These are phyloP conservation scores for Fusarium sp. DNA, from an alignment of 2,329 filamentous ascomycete species.

Conservation along the genomic window DNA sequence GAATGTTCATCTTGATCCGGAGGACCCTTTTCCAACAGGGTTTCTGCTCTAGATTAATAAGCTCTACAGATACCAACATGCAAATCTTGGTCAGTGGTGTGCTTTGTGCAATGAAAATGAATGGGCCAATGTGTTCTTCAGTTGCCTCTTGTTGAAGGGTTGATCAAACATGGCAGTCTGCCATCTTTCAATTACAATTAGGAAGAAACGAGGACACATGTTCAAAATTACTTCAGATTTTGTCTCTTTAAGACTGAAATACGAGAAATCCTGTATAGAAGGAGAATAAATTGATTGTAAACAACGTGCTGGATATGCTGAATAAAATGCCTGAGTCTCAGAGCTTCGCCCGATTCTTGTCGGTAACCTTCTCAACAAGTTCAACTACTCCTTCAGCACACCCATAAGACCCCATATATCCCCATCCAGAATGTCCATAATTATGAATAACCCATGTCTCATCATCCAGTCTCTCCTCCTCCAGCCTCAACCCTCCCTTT, in stretches of 20 bases:
- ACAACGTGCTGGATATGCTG: too few relatives aligned
- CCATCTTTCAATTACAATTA: not conserved
- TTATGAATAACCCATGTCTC: conserved; percentile 78
- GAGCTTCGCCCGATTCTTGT: conserved; percentile 47
- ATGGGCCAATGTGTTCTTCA: too few relatives aligned
- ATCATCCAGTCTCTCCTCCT: conserved; percentile 65
- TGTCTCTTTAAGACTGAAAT: fast-evolving
- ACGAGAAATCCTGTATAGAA: fast-evolving
- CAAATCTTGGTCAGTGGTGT: fast-evolving
- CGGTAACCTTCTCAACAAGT: conserved; percentile 73
- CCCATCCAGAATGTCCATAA: conserved; percentile 84
- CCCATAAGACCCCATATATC: conserved; percentile 78
- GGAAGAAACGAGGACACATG: not conserved
- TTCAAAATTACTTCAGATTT: fast-evolving
- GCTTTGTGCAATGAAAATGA: too few relatives aligned
- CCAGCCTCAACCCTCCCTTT: conserved; percentile 78
- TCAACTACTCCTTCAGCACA: conserved; percentile 76
- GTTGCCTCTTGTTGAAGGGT: not conserved
- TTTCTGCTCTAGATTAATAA: not conserved
- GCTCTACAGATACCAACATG: fast-evolving
- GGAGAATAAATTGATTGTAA: fast-evolving
- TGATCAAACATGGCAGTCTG: not conserved
- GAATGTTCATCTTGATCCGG: conserved; percentile 21
- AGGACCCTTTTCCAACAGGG: conserved; percentile 8
- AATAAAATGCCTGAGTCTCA: conserved; percentile 4